phyloP scores from a whole-genome alignment of 176 grass and related monocot species.

The Lolium rigidum region DNA sequence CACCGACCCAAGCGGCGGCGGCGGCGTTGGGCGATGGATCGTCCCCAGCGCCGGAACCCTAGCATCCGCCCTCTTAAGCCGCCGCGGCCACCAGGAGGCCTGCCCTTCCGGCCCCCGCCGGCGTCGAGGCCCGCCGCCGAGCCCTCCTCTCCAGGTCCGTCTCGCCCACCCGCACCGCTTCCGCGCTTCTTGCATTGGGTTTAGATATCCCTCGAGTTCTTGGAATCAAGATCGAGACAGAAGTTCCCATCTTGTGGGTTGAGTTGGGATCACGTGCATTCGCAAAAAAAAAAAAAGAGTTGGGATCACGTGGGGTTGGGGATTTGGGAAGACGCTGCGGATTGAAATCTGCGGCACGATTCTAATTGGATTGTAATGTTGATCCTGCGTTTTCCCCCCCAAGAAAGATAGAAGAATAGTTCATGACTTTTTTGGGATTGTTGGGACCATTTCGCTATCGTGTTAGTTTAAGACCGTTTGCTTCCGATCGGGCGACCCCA shows the following conservation, averaged over 20 bases:
- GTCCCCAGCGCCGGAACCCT: slow-evolving; percentile 49
- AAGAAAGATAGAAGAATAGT: not conserved
- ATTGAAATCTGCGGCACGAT: not conserved
- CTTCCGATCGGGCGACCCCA: not conserved
- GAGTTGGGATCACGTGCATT: slow-evolving; percentile 22
- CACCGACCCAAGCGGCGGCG: slow-evolving; percentile 26
- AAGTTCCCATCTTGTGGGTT: not conserved
- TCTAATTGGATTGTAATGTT: slow-evolving; percentile 2
- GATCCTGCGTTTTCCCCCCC: not conserved
- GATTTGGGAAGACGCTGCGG: not conserved
- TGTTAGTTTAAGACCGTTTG: not conserved
- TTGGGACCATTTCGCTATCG: not conserved
- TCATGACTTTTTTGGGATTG: not conserved
- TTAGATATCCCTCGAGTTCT: slow-evolving; percentile 1
- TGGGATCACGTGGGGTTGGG: slow-evolving; percentile 29
- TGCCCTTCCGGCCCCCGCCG: not conserved
- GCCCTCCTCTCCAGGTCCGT: slow-evolving; percentile 45
- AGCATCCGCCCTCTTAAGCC: slow-evolving; percentile 37
- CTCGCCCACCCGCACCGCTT: not conserved
- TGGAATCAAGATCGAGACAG: slow-evolving; percentile 7
- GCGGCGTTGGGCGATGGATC: slow-evolving; percentile 48
- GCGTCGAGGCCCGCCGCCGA: slow-evolving; percentile 29
- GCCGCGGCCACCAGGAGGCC: slow-evolving; percentile 3
- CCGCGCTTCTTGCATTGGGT: slow-evolving; percentile 14
- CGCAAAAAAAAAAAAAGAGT: too few relatives aligned